Percentiles rank a stretch among this genome's conserved stretches.
phyloP scores from a whole-genome alignment of 495 filamentous ascomycete genomes.

The Trichoderma virens region DNA sequence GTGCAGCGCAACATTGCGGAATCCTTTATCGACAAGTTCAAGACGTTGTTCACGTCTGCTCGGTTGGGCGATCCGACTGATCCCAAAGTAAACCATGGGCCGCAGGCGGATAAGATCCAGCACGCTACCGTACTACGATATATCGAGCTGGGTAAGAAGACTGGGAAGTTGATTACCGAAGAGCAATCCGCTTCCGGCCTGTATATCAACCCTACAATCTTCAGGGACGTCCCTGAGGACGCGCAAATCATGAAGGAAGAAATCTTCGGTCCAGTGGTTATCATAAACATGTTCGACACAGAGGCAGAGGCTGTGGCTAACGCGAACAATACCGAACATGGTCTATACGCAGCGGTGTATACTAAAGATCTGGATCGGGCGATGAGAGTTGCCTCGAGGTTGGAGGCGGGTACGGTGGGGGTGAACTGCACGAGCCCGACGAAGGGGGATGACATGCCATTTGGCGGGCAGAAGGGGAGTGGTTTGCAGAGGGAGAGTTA shows the following conservation, averaged over 20 bases:
- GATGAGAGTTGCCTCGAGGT: slow-evolving; percentile 55
- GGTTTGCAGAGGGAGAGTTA: slow-evolving; percentile 34
- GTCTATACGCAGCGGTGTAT: slow-evolving; percentile 68
- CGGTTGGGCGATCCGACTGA: slow-evolving; percentile 55
- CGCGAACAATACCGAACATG: slow-evolving; percentile 65
- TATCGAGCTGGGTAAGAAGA: slow-evolving; percentile 28
- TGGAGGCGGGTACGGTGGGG: slow-evolving; percentile 54
- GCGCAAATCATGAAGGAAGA: slow-evolving; percentile 52
- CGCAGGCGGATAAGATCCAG: slow-evolving; percentile 35
- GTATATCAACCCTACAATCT: slow-evolving; percentile 63
- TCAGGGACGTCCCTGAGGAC: slow-evolving; percentile 56
- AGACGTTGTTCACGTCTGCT: slow-evolving; percentile 49
- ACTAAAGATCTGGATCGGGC: slow-evolving; percentile 62
- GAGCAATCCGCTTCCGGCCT: slow-evolving; percentile 28
- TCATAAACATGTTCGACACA: slow-evolving; percentile 58
- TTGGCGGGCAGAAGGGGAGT: slow-evolving; percentile 53
- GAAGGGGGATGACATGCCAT: slow-evolving; percentile 40
- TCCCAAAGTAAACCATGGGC: slow-evolving; percentile 58
- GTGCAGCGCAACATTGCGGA: slow-evolving; percentile 51
- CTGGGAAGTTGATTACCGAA: slow-evolving; percentile 21
- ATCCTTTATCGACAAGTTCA: slow-evolving; percentile 51
- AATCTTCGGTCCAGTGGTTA: slow-evolving; percentile 60
- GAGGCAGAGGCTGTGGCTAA: slow-evolving; percentile 56
- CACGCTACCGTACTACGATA: slow-evolving; percentile 23
- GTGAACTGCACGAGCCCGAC: slow-evolving; percentile 37